Base-by-base conservation (phyloP, 768 basidiomycete genomes). In the Steccherinum ochraceum region DNA sequence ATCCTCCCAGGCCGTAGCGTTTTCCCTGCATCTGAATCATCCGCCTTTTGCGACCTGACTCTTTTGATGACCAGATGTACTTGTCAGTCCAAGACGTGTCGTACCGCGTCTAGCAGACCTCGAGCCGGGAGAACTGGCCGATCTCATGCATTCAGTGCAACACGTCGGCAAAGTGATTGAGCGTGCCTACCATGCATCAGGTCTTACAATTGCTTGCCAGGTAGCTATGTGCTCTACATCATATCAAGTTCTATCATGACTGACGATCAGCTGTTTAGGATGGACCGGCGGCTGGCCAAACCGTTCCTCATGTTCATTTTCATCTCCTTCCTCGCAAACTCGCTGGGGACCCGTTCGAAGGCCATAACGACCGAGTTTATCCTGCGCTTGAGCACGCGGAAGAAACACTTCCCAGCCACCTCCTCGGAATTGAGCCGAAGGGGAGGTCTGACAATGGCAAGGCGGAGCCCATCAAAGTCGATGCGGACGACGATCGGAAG, bases 251-350 rank as follows among this genome's bases (percentile, higher is more conserved):
- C 48, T 12, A 13, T 46, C 12, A 46, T 20, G 5, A 25, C 16
- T 24, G 21, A 42, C 18, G 27, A 51, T 12, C n/a, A 3, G 23
- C 10, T 24, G 7, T 40, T 12, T 59, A 93, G 89, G 93, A 97
- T 61, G 93, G 94, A 12, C 77, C 75, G 54, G 89, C 87, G 12
- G 89, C 93, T 1, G 93, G 93, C 0, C 85, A 87, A 67, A 78
- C 77, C 4, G 81, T 92, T n/a, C 83, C 90, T 1, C 96, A 98
- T 62, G 91, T 97, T n/a, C 96, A 99, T 67, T 86, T 96, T 58
- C 96, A 99, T 64, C 68, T 98, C 24, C 69, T 99, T 3, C 96
- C 96, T 19, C 82, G 95, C 2, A 83, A 83, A 61, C 69, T 76
- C 25, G 72, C 71, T 44, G 84, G 84, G 11, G 89, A 91, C 66